phyloP scores from a whole-genome alignment of 2,329 filamentous ascomycete species.

The Venturia oleaginea region DNA sequence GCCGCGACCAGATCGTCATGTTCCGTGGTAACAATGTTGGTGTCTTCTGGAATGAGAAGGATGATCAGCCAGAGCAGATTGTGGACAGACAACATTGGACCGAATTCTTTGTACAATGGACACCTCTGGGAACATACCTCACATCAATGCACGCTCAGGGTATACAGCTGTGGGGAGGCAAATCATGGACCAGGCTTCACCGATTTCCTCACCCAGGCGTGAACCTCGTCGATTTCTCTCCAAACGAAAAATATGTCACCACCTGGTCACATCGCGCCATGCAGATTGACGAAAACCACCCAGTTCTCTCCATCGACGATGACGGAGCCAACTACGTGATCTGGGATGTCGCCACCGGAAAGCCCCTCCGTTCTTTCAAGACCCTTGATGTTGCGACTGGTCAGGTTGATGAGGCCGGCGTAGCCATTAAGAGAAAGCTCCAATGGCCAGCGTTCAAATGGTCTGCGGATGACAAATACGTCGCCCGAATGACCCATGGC shows the following conservation, averaged over 20 bases:
- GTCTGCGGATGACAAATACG: constrained; percentile 95
- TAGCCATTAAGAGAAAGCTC: constrained; percentile 76
- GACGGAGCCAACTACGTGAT: constrained; percentile 99
- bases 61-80: constrained; percentile 75
- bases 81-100: constrained; percentile 96
- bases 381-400: constrained; percentile 71
- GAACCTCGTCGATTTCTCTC: constrained; percentile 94
- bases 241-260: constrained; percentile 81
- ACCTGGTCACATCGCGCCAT: constrained; percentile 97
- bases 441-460: constrained; percentile 99
- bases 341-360: constrained; percentile 87
- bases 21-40: constrained; percentile 86
- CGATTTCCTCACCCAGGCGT: constrained; percentile 93
- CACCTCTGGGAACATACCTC: constrained; percentile 84
- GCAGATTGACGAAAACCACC: constrained; percentile 80
- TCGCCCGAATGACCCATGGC: constrained; percentile 80
- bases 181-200: constrained; percentile 80
- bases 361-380: constrained; percentile 86
- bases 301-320: constrained; percentile 66
- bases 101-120: constrained; percentile 97
- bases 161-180: constrained; percentile 93
- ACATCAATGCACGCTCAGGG: constrained; percentile 93
- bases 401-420: constrained; percentile 50
- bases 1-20: constrained; percentile 92
- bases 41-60: constrained; percentile 98